Conservation (phyloP, 768 basidiomycete genomes). For the Roridomyces roridus region DNA sequence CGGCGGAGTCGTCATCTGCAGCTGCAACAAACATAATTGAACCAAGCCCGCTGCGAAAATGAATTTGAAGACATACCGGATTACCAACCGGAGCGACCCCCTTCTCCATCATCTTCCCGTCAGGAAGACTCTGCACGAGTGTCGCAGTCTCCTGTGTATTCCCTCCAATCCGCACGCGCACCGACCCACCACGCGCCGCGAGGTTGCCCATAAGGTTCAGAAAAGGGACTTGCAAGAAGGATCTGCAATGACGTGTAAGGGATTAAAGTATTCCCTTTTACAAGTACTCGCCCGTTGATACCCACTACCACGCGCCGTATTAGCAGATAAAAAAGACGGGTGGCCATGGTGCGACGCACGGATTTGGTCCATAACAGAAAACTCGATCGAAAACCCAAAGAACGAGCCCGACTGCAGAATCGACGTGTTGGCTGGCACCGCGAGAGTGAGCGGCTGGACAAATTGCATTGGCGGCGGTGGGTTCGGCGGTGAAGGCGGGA, state of each 20-base stretch:
- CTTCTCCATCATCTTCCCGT: slow-evolving; percentile 57
- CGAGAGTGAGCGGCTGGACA: slow-evolving; percentile 9
- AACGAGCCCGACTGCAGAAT: slow-evolving; percentile 29
- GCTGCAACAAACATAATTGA: slow-evolving; percentile 49
- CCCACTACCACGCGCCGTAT: slow-evolving; percentile 46
- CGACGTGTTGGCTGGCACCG: slow-evolving; percentile 7
- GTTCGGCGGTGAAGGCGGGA: slow-evolving; percentile 34
- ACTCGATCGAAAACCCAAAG: slow-evolving; percentile 40
- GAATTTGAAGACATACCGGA: slow-evolving; percentile 38
- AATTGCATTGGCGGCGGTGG: slow-evolving; percentile 15
- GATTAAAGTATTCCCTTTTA: slow-evolving; percentile 10
- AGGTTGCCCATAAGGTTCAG: slow-evolving; percentile 72
- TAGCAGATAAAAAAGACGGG: not conserved
- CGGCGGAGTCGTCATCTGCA: slow-evolving; percentile 70
- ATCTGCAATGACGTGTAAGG: slow-evolving; percentile 37
- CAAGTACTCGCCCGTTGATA: slow-evolving; percentile 39
- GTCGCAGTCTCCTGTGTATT: slow-evolving; percentile 67
- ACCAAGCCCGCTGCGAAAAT: slow-evolving; percentile 36
- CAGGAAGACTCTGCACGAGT: slow-evolving; percentile 45
- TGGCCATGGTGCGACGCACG: slow-evolving; percentile 37
- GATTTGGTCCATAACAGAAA: slow-evolving; percentile 50
- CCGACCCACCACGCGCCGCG: slow-evolving; percentile 58
- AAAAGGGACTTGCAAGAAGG: slow-evolving; percentile 59
- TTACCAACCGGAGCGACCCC: slow-evolving; percentile 36
- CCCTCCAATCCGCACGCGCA: slow-evolving; percentile 67